phyloP scores from a whole-genome alignment of 768 basidiomycete genomes.

The Pulveroboletus sp. region DNA sequence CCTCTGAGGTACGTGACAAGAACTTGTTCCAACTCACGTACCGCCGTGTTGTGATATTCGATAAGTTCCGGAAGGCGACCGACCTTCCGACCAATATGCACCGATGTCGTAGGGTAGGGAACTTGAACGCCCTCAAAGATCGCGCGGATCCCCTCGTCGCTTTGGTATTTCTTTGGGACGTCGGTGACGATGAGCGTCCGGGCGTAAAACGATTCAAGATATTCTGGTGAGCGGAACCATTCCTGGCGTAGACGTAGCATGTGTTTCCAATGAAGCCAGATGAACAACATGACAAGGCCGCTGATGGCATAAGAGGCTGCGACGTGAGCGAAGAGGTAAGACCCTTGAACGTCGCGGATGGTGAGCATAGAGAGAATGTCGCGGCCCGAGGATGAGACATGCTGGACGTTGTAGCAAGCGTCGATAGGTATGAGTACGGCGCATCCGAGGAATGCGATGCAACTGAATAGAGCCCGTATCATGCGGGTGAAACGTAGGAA shows the following conservation, averaged over 20 bases:
- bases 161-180: conserved; percentile 76
- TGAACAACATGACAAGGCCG: conserved; percentile 61
- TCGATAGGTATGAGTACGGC: conserved; percentile 83
- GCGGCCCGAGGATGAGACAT: conserved; percentile 47
- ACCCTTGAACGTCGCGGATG: conserved; percentile 73
- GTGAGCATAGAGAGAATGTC: conserved; percentile 78
- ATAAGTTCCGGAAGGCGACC: conserved; percentile 88
- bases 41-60: conserved; percentile 89
- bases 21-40: conserved; percentile 84
- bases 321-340: conserved; percentile 79
- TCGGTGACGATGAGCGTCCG: conserved; percentile 80
- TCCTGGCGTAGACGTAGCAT: conserved; percentile 76
- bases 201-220: conserved; percentile 87
- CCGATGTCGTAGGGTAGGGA: conserved; percentile 88
- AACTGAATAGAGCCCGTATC: conserved; percentile 66
- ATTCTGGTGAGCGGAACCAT: conserved; percentile 91
- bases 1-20: conserved; percentile 88
- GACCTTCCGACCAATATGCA: conserved; percentile 83
- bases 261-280: conserved; percentile 68
- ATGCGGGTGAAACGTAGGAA: conserved; percentile 91
- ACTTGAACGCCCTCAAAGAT: conserved; percentile 72
- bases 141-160: conserved; percentile 75
- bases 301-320: conserved; percentile 80
- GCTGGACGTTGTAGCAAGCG: conserved; percentile 70
- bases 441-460: conserved; percentile 60